Evolutionary conservation across 2,329 filamentous ascomycete genomes (phyloP).

Genomic region (Domatiomyces globalis): DNA sequence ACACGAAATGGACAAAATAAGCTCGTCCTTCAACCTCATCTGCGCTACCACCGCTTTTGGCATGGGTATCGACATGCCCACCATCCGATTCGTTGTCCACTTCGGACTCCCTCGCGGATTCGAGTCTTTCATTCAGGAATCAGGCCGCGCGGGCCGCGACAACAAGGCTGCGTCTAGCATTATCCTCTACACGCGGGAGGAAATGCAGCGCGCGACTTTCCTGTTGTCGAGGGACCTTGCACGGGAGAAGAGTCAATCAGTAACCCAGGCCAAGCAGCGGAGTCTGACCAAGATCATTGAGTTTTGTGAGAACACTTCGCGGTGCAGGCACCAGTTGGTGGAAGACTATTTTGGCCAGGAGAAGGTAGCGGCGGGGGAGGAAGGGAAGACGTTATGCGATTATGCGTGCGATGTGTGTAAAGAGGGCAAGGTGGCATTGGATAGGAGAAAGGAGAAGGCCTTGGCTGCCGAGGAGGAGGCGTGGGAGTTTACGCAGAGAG

Average conservation of each 20-base stretch:
- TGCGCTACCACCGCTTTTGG: constrained; percentile 93
- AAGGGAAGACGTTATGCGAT: constrained; percentile 41
- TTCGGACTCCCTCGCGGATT: constrained; percentile 91
- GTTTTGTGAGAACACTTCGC: constrained; percentile 65
- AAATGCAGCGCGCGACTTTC: constrained; percentile 57
- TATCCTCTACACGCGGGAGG: constrained; percentile 79
- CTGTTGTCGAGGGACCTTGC: constrained; percentile 35
- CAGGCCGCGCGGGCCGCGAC: constrained; percentile 77
- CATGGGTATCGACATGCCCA: constrained; percentile 94
- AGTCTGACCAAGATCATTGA: constrained; percentile 49
- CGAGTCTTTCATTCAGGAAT: constrained; percentile 93
- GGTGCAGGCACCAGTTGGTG: constrained; percentile 64
- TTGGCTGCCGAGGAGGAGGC: constrained; percentile 21
- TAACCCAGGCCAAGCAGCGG: constrained; percentile 13
- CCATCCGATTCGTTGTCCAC: constrained; percentile 87
- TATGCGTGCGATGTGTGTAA: constrained; percentile 71
- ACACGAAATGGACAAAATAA: constrained; percentile 11
- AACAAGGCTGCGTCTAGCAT: constrained; percentile 77
- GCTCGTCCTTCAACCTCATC: constrained; percentile 69
- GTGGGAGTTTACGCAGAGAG: constrained; percentile 20
- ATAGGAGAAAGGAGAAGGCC: constrained; percentile 37
- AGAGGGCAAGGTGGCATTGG: constrained; percentile 43
- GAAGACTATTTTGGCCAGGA: constrained; percentile 56
- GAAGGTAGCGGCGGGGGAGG: constrained; percentile 7
- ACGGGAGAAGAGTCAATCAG: constrained; percentile 29